Percentiles rank a stretch among this genome's conserved stretches.
Conservation (phyloP, 176 grass and related monocot genomes). For the Carex scoparia region DNA sequence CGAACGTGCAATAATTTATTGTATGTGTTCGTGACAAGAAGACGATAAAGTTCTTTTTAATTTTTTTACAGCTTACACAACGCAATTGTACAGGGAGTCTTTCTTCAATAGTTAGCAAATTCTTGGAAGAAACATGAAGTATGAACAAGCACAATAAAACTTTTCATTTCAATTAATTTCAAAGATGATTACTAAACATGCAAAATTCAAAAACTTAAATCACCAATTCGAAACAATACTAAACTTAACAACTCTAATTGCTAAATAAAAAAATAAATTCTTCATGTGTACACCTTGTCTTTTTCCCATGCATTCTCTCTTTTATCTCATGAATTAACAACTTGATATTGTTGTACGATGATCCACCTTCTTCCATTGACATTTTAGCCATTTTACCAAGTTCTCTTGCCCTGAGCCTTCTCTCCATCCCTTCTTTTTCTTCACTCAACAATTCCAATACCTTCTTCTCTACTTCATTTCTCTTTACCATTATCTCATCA, state of each 20-base stretch:
- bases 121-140: not conserved
- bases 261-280: not conserved
- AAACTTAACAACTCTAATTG: not conserved
- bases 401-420: conserved; percentile 18
- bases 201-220: no score
- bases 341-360: conserved; percentile 24
- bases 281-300: not conserved
- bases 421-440: conserved; percentile 12
- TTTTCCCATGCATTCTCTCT: conserved; percentile 6
- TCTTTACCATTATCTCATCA: conserved; percentile 1
- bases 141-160: not conserved
- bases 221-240: no score
- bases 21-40: no score
- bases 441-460: conserved; percentile 25
- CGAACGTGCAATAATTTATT: no score
- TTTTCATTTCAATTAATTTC: not conserved
- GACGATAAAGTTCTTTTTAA: no score
- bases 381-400: conserved; percentile 18
- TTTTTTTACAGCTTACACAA: not conserved
- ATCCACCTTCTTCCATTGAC: conserved; percentile 31
- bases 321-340: conserved; percentile 25
- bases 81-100: not conserved
- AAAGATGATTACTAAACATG: not conserved
- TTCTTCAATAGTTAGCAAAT: not conserved
- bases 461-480: conserved; percentile 26